Evolutionary conservation across 139 green algal genomes (phyloP).

Genomic region (Coelastrella sp.): DNA sequence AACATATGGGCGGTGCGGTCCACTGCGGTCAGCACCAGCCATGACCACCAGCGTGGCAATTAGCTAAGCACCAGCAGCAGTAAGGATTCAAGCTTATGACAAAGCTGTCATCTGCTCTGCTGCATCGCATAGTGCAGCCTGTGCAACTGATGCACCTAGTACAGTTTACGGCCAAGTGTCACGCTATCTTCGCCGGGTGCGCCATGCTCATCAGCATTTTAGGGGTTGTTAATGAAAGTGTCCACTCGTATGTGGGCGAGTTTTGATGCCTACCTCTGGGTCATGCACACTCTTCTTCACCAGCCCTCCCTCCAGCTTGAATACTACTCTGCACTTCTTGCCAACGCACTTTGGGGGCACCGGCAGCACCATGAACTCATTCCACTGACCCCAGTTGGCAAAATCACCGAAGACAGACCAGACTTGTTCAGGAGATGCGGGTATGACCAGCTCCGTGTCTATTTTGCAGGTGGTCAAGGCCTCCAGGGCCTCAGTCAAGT

Average conservation of each 20-base stretch:
- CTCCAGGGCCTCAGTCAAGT: background rate
- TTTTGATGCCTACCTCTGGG: conserved; percentile 10
- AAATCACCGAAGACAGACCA: conserved; percentile 45
- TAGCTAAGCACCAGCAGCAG: no score
- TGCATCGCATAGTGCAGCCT: no score
- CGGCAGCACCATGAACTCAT: conserved; percentile 41
- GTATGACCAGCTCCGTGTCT: conserved; percentile 37
- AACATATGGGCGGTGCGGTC: no score
- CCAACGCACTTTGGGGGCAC: conserved; percentile 6
- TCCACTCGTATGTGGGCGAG: background rate
- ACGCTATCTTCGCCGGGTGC: background rate
- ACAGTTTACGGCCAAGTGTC: background rate
- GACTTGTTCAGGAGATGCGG: conserved; percentile 14
- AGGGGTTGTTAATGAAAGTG: no score
- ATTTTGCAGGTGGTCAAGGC: conserved; percentile 16
- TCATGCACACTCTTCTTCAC: conserved; percentile 21
- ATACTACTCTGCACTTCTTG: conserved; percentile 32
- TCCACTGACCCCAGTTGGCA: conserved; percentile 40
- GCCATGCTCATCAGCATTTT: background rate
- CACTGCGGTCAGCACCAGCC: no score
- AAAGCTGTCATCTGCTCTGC: no score
- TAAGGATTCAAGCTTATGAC: no score
- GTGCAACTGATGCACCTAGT: no score
- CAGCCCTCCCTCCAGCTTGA: conserved; percentile 35
- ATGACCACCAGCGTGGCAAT: no score